A percentile compares a stretch with the other conserved stretches of the same genome.
Conservation (phyloP, 2,329 filamentous ascomycete genomes). For the Penicillium janthinellum region DNA sequence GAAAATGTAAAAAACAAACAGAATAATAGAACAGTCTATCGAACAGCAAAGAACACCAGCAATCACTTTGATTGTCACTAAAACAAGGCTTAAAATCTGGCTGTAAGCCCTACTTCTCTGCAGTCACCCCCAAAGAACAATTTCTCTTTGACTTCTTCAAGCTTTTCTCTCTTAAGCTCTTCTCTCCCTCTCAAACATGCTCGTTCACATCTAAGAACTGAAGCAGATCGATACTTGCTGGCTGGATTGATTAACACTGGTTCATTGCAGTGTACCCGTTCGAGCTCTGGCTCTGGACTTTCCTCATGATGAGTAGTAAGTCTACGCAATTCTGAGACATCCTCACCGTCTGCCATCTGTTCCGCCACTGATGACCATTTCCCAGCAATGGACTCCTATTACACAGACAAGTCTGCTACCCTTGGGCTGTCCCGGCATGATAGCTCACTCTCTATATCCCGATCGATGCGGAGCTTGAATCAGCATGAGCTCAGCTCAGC, state of each 20-base stretch:
- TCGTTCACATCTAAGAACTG: constrained; percentile 23
- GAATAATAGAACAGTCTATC: constrained; percentile 4
- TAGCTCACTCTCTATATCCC: constrained; percentile 27
- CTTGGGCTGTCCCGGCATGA: constrained; percentile 30
- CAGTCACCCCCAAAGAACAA: constrained; percentile 24
- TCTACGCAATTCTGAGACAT: background rate
- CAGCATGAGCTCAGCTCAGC: constrained; percentile 31
- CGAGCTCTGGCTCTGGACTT: background rate
- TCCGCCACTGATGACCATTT: background rate
- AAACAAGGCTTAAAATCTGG: constrained; percentile 36
- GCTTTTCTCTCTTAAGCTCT: constrained; percentile 26
- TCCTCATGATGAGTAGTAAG: background rate
- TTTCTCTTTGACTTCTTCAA: constrained; percentile 20
- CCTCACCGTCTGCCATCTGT: background rate
- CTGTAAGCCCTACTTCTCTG: constrained; percentile 12
- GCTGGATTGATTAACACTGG: background rate
- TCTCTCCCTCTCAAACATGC: constrained; percentile 22
- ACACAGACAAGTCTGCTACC: constrained; percentile 14
- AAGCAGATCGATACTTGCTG: background rate
- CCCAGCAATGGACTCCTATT: constrained; percentile 19
- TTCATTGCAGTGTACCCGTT: background rate
- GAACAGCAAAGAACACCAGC: constrained; percentile 19
- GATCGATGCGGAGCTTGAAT: constrained; percentile 26
- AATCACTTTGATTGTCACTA: constrained; percentile 31
- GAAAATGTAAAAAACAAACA: constrained; percentile 2